These are phyloP conservation scores for Sarcodon sp. DNA, from an alignment of 768 basidiomycete species.

Conservation along the genomic window DNA sequence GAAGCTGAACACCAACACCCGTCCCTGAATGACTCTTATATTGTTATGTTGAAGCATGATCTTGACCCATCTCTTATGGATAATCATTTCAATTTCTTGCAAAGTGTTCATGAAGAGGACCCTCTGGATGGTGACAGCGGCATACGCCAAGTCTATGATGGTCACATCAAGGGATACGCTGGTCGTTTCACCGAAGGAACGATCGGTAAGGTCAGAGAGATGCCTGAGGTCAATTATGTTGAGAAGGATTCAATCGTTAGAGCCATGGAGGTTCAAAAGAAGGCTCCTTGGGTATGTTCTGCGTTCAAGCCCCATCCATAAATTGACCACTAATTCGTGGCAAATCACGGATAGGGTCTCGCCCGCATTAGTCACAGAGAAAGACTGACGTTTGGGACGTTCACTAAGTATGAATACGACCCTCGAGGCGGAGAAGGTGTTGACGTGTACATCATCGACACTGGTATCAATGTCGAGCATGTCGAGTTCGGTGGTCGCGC, in stretches of 20 bases:
- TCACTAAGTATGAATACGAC: constrained; percentile 72
- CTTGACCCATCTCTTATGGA: constrained; percentile 40
- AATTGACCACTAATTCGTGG: background rate
- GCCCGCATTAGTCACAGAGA: constrained; percentile 87
- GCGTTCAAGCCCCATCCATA: background rate
- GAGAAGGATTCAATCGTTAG: constrained; percentile 93
- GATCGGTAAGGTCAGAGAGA: constrained; percentile 61
- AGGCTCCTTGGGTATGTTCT: constrained; percentile 76
- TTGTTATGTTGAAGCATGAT: constrained; percentile 77
- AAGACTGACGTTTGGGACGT: constrained; percentile 67
- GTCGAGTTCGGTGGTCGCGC: constrained; percentile 84
- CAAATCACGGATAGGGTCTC: constrained; percentile 53
- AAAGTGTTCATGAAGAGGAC: constrained; percentile 42
- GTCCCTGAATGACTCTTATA: constrained; percentile 84
- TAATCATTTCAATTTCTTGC: constrained; percentile 73
- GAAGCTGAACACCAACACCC: constrained; percentile 53
- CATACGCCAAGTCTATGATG: constrained; percentile 65
- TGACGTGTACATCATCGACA: constrained; percentile 82
- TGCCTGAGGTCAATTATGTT: constrained; percentile 86
- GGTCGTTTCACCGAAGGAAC: constrained; percentile 63
- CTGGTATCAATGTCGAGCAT: constrained; percentile 82
- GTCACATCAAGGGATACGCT: constrained; percentile 66
- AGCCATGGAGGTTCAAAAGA: constrained; percentile 44
- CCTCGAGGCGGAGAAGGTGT: constrained; percentile 77
- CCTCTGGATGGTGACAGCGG: constrained; percentile 38